These are phyloP conservation scores for Penicillium samsonianum DNA, from an alignment of 495 filamentous ascomycete genomes.

Conservation along the genomic window DNA sequence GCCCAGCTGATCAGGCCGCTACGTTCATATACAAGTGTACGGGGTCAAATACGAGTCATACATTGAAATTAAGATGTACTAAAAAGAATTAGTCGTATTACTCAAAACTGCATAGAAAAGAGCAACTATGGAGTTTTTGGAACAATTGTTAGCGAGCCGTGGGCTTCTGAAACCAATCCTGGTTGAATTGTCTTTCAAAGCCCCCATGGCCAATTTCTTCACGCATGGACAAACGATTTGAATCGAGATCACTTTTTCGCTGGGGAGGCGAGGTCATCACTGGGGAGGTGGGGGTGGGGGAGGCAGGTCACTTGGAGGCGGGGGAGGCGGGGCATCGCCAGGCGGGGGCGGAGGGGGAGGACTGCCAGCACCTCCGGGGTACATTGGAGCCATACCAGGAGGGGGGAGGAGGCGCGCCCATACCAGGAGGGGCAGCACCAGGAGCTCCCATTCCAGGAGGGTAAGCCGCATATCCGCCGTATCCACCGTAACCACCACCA, in stretches of 20 bases:
- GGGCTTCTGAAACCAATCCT: background rate
- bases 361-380: constrained; percentile 54
- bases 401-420: constrained; percentile 68
- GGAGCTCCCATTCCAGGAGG: constrained; percentile 60
- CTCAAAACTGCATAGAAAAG: background rate
- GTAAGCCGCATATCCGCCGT: constrained; percentile 42
- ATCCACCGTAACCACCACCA: constrained; percentile 53
- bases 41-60: background rate
- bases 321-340: constrained; percentile 66
- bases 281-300: constrained; percentile 68
- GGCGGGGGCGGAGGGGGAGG: constrained; percentile 54
- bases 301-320: constrained; percentile 67
- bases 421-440: constrained; percentile 43
- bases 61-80: background rate
- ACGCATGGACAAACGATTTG: background rate
- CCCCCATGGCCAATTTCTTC: background rate
- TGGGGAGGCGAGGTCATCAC: constrained; percentile 2
- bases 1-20: background rate
- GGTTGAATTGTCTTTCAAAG: background rate
- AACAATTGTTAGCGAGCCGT: constrained; percentile 1
- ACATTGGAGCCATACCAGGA: constrained; percentile 68
- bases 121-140: background rate
- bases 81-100: background rate
- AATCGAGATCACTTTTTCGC: background rate
- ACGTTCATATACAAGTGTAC: background rate